Evolutionary conservation across 805 yeast genomes (phyloP), one percentile per base, ranked within the genome.

Genomic region (Wickerhamiella siamensis): DNA sequence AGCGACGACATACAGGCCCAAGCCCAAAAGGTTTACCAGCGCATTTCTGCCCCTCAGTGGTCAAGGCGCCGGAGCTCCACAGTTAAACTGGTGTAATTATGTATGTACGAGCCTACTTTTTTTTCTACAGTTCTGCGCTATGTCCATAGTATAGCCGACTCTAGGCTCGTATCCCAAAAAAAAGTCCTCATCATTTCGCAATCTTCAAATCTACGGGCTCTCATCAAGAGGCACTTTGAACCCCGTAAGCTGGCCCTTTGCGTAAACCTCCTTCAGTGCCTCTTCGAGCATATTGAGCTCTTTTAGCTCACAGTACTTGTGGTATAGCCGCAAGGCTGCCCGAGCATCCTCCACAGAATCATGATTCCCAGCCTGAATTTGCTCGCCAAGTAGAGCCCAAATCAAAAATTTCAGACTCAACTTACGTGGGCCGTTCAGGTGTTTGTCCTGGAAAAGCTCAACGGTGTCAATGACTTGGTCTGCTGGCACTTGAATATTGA

Each of bases 271-370:
- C 24, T 76, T 71, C 52, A 91, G 66, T 1, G 74, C 69, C 3
- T 58, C 61, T 34, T 80, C 83, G 44, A 88, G 71, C 22, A 64
- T 67, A 0, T 82, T 88, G 0, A 61, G 58, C 3, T 65, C 68
- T 40, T 65, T 63, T 48, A 88, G 66, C 48, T 79, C 77, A 53
- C 72, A 60, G 54, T 83, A 88, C 53, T 74, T 76, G 46, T 74
- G 72, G 63, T 83, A 93, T 29, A 91, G 63, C 36, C 72, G 60
- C 51, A 91, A 67, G 0, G 99, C 97, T 9, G 93, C 79, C 43
- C 69, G 65, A 0, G 99, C 96, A 64, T 91, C 99, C 55, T 91
- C 98, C 36, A 91, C 86, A 1, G 97, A 88, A 57, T 93, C 97
- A 60, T 91, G 99, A 55, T 88, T 88, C 2, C 91, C 94, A 2